A percentile compares a stretch with the other conserved stretches of the same genome.
Evolutionary conservation across 2,329 filamentous ascomycete genomes (phyloP).

Genomic region (Penicillium thymicola): DNA sequence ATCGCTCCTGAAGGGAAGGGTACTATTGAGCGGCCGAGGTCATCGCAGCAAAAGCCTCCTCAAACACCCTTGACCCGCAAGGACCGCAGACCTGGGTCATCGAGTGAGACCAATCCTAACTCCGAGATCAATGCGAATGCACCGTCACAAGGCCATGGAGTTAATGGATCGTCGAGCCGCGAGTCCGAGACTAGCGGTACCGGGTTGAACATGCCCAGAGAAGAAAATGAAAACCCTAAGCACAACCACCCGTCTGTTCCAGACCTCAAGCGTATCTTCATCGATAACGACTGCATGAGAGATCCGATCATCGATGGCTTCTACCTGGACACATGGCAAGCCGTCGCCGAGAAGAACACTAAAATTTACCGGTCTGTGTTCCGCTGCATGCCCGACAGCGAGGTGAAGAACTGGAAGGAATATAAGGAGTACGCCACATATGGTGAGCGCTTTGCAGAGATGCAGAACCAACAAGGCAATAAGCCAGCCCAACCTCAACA

Average conservation of each 20-base stretch:
- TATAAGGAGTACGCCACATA: conserved; percentile 84
- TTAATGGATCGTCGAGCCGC: conserved; percentile 65
- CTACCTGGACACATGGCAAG: conserved; percentile 82
- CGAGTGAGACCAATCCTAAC: conserved; percentile 17
- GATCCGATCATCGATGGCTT: conserved; percentile 82
- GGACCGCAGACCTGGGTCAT: conserved; percentile 16
- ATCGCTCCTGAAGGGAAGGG: conserved; percentile 63
- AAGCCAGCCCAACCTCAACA: conserved; percentile 49
- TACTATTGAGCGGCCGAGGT: conserved; percentile 53
- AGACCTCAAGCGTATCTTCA: conserved; percentile 68
- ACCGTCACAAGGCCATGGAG: conserved; percentile 50
- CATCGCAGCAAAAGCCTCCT: conserved; percentile 35
- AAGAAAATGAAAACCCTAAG: conserved; percentile 50
- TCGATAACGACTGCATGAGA: conserved; percentile 90
- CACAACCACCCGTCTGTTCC: conserved; percentile 48
- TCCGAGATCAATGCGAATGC: conserved; percentile 22
- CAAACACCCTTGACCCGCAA: conserved; percentile 17
- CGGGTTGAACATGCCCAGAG: conserved; percentile 54
- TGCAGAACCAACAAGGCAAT: conserved; percentile 55
- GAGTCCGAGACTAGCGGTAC: conserved; percentile 85
- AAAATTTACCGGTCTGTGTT: conserved; percentile 92
- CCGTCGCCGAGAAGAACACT: conserved; percentile 89
- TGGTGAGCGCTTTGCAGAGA: conserved; percentile 69
- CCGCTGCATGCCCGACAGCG: conserved; percentile 93
- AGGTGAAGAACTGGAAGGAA: conserved; percentile 88